A percentile compares a stretch with the other conserved stretches of the same genome.
Conservation (phyloP, 2,329 filamentous ascomycete species). For the Aotearoamyces nothofagi region DNA sequence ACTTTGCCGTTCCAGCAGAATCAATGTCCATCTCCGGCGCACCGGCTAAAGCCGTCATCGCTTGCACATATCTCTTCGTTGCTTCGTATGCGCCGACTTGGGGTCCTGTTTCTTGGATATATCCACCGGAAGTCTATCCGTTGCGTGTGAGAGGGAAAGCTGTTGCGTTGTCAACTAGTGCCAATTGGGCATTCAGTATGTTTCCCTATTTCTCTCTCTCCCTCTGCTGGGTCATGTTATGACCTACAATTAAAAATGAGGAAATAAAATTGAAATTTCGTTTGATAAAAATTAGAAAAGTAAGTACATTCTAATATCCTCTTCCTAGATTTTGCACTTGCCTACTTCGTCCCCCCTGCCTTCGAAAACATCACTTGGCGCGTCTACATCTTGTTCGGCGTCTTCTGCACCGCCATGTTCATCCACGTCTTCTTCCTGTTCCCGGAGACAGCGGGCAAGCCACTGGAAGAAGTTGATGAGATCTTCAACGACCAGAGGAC, state of each 20-base stretch:
- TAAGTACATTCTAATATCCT: too few species aligned
- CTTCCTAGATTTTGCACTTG: slow-evolving; percentile 33
- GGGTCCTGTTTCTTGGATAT: slow-evolving; percentile 29
- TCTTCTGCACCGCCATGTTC: slow-evolving; percentile 35
- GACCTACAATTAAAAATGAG: too few species aligned
- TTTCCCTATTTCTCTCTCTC: too few species aligned
- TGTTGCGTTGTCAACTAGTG: slow-evolving; percentile 34
- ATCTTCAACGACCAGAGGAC: too few species aligned
- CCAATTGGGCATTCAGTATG: too few species aligned
- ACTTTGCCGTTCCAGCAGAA: not conserved
- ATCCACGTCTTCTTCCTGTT: slow-evolving; percentile 37
- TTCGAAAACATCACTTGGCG: slow-evolving; percentile 33
- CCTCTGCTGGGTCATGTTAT: too few species aligned
- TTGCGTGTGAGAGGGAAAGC: slow-evolving; percentile 34
- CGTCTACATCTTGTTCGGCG: slow-evolving; percentile 34
- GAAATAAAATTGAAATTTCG: too few species aligned
- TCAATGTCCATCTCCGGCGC: slow-evolving; percentile 3
- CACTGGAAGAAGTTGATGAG: slow-evolving; percentile 34
- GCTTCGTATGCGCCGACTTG: slow-evolving; percentile 31
- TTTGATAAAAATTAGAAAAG: too few species aligned
- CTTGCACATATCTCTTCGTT: slow-evolving; percentile 50
- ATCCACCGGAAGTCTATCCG: slow-evolving; percentile 32
- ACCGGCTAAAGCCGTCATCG: slow-evolving; percentile 42
- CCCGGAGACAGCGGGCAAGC: slow-evolving; percentile 39
- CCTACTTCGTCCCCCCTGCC: slow-evolving; percentile 29